phyloP scores from a whole-genome alignment of 306 rosid species.

The Purshia tridentata region DNA sequence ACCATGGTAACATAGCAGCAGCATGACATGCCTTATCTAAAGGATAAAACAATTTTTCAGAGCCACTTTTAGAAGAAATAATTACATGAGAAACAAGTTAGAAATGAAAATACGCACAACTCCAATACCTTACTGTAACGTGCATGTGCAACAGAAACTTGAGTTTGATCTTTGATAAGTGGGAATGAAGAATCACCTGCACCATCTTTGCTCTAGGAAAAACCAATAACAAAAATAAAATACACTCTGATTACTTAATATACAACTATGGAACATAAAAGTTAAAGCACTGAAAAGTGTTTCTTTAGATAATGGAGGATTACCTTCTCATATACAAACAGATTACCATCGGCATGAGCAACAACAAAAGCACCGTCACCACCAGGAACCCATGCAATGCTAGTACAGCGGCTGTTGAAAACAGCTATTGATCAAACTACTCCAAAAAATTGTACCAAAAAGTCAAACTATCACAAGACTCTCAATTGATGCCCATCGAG shows the following conservation, averaged over 20 bases:
- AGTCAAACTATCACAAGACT: background rate
- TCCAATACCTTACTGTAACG: constrained; percentile 85
- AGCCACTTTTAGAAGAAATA: background rate
- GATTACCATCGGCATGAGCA: constrained; percentile 92
- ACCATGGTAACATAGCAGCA: background rate
- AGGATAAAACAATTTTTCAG: background rate
- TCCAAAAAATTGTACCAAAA: background rate
- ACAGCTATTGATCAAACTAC: constrained; percentile 36
- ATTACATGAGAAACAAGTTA: background rate
- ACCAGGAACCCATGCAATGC: constrained; percentile 90
- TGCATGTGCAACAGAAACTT: constrained; percentile 90
- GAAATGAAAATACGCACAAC: constrained; percentile 14
- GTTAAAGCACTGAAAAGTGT: constrained; percentile 12
- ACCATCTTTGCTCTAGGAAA: constrained; percentile 72
- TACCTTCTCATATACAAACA: constrained; percentile 89
- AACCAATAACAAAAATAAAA: constrained; percentile 21
- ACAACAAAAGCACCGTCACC: constrained; percentile 90
- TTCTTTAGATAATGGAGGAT: constrained; percentile 37
- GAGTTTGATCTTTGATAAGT: constrained; percentile 75
- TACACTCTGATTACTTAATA: constrained; percentile 13
- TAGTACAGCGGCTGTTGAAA: constrained; percentile 85
- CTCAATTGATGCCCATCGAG: background rate
- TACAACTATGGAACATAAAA: constrained; percentile 17
- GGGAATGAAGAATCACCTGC: constrained; percentile 90
- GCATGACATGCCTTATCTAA: background rate